Conservation (phyloP, 2,329 filamentous ascomycete species). For the Ascosphaera apis region DNA sequence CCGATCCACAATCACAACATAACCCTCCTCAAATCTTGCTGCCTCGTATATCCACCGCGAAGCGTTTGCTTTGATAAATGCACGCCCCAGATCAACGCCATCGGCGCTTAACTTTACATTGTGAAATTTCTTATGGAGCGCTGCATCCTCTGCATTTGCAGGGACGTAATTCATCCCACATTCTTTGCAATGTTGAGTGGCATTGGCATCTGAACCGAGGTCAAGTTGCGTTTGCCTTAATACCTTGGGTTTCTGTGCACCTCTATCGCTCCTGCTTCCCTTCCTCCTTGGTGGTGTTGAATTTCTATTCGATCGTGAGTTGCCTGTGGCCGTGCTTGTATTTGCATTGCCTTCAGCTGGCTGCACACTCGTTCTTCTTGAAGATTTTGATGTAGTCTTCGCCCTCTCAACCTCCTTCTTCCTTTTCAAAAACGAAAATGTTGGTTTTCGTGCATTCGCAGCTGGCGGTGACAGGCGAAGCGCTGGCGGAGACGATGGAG, state of each 20-base stretch:
- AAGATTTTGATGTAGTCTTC: constrained; percentile 11
- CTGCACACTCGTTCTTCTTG: constrained; percentile 3
- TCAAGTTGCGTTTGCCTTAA: constrained; percentile 39
- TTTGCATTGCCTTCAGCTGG: constrained; percentile 8
- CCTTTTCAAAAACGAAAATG: constrained; percentile 27
- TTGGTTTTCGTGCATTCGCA: constrained; percentile 23
- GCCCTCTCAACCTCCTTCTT: constrained; percentile 13
- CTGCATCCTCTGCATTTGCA: constrained; percentile 36
- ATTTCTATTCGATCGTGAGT: not conserved
- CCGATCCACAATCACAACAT: constrained; percentile 34
- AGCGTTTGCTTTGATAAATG: constrained; percentile 29
- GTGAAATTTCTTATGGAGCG: constrained; percentile 40
- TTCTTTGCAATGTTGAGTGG: constrained; percentile 26
- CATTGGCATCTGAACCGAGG: constrained; percentile 30
- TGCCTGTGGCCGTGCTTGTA: not conserved
- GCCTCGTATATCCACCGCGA: constrained; percentile 29
- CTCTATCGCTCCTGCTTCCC: not conserved
- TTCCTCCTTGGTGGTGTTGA: not conserved
- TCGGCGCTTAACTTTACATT: constrained; percentile 28
- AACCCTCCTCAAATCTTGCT: constrained; percentile 25
- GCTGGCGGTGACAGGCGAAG: constrained; percentile 20
- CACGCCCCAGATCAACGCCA: constrained; percentile 37
- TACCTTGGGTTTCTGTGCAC: constrained; percentile 2
- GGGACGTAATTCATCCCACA: constrained; percentile 47
- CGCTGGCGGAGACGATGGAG: constrained; percentile 29